Base-by-base conservation (phyloP, 768 basidiomycete species). In the Sporobolomyces pararoseus region DNA sequence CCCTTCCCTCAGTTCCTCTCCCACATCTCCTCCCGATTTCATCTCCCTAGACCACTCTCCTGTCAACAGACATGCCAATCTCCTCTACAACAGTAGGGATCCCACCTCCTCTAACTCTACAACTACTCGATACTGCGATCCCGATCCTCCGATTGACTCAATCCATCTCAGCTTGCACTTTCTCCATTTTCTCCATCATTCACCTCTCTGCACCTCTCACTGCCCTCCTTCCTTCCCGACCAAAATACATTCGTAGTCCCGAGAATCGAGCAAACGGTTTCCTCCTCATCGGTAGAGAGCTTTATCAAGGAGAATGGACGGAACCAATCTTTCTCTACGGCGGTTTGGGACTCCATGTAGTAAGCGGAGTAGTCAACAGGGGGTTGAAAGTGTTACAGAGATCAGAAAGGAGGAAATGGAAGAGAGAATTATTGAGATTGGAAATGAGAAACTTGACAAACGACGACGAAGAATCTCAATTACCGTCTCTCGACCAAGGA, bases 191-290 rank as follows among this genome's bases (percentile, higher is more conserved):
- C 32, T 79, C 94, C 77, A 89, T 92, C 29, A 46, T 75, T 4
- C 76, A 76, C 66, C 66, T 76, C 54, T 54, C 68, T 14, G 52
- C 72, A 0, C 74, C 76, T 2, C 53, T 76, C 44, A 44, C 64
- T 21, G 72, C 70, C 4, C 63, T 68, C 27, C 47, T 70, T 2
- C 64, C 72, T 0, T 87, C 87, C 65, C 92, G 90, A 21, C 82
- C 83, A 57, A 91, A 93, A 25, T 65, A 64, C 69, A 25, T 70
- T 51, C 19, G 37, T 9, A 32, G 29, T 79, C 91, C 91, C 78
- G 91, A 93, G 77, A 89, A 89, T 19, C 92, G 96, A 79, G 97
- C 97, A 75, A 93, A 94, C 80, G 85, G 84, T 25, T 89, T 93
- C 9, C 96, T 96, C 92, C 58, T 75, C 21, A 53, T 75, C 62